phyloP scores from a whole-genome alignment of 2,329 filamentous ascomycete species.

The Chalara sp. region DNA sequence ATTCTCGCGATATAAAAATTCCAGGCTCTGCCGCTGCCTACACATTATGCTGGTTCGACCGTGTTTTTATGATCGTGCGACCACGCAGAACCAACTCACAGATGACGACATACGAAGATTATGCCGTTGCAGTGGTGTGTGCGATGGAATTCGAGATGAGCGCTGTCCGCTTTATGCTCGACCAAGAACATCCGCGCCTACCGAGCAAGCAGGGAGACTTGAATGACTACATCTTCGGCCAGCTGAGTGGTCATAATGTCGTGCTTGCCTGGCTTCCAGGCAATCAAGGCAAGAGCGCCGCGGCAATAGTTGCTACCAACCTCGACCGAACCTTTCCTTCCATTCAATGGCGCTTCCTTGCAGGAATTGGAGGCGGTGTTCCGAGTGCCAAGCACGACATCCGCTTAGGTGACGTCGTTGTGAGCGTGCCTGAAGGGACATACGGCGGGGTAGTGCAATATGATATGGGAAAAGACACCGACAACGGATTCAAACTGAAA shows the following conservation, averaged over 20 bases:
- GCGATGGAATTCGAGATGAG: neutral
- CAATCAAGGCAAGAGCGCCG: conserved; percentile 14
- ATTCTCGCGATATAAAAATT: too few species aligned
- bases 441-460: conserved; percentile 16
- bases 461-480: conserved; percentile 9
- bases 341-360: conserved; percentile 7
- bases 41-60: too few species aligned
- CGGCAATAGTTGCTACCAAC: conserved; percentile 11
- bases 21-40: too few species aligned
- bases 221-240: conserved; percentile 16
- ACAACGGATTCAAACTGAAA: conserved; percentile 6
- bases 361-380: conserved; percentile 16
- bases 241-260: conserved; percentile 18
- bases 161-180: neutral
- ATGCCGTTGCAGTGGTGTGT: neutral
- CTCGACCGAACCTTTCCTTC: conserved; percentile 12
- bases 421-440: conserved; percentile 6
- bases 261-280: conserved; percentile 18
- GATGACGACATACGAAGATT: neutral
- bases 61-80: neutral
- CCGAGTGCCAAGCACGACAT: conserved; percentile 4
- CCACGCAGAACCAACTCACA: neutral
- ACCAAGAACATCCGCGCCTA: neutral
- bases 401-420: conserved; percentile 1
- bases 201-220: neutral